phyloP scores from a whole-genome alignment of 306 rosid species.

The Arachis hypogaea region DNA sequence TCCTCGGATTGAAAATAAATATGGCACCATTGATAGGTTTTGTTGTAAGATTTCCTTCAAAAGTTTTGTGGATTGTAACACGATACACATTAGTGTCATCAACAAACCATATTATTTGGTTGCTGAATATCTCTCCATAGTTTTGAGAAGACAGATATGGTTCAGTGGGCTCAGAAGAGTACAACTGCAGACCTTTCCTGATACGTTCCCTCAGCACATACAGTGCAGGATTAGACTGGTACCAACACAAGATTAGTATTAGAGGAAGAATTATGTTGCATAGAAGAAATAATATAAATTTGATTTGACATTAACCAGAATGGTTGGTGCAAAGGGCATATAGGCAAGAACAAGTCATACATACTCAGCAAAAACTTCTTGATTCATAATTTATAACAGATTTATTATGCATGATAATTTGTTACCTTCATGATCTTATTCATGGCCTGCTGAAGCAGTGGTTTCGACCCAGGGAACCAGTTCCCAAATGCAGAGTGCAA shows the following conservation, averaged over 20 bases:
- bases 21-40: conserved; percentile 99
- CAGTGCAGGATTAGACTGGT: conserved; percentile 99
- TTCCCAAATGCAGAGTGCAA: conserved; percentile 98
- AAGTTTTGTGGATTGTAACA: conserved; percentile 96
- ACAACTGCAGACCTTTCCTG: conserved; percentile 95
- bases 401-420: background rate
- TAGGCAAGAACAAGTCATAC: background rate
- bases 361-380: background rate
- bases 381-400: conserved; percentile 20
- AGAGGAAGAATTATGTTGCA: conserved; percentile 11
- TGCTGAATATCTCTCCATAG: conserved; percentile 98
- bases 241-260: conserved; percentile 37
- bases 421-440: conserved; percentile 97
- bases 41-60: conserved; percentile 98
- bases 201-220: conserved; percentile 98
- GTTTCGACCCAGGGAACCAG: conserved; percentile 99
- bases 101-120: conserved; percentile 99
- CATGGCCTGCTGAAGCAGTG: conserved; percentile 96
- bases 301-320: background rate
- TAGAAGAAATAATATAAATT: conserved; percentile 18
- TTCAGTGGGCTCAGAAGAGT: conserved; percentile 99
- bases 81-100: conserved; percentile 99
- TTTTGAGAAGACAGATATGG: conserved; percentile 98
- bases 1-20: conserved; percentile 96
- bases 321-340: background rate